These are phyloP conservation scores for Cercospora citrullina DNA, from an alignment of 2,329 filamentous ascomycete species.

Conservation along the genomic window DNA sequence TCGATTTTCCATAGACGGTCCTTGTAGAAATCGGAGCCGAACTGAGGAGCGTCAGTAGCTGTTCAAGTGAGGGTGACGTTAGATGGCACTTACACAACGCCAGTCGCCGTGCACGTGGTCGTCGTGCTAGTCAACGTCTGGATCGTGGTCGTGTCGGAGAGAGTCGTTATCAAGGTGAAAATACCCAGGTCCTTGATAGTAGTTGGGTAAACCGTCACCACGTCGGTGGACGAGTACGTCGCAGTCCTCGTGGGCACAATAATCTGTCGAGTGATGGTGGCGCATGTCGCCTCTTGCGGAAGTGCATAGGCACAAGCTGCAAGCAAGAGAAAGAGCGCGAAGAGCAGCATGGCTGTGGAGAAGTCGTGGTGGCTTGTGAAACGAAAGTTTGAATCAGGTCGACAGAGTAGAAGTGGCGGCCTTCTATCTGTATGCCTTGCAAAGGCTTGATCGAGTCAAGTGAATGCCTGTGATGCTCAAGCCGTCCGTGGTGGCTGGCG, in stretches of 20 bases:
- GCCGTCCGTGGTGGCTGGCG: slow-evolving; percentile 7
- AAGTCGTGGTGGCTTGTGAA: slow-evolving; percentile 14
- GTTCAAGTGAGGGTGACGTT: neutral
- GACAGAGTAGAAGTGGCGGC: slow-evolving; percentile 3
- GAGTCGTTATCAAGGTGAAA: slow-evolving; percentile 31
- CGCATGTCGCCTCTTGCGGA: slow-evolving; percentile 32
- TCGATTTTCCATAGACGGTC: slow-evolving; percentile 28
- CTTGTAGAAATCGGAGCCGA: slow-evolving; percentile 22
- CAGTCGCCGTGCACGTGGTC: slow-evolving; percentile 28
- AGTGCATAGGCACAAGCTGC: slow-evolving; percentile 30
- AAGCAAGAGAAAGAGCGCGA: slow-evolving; percentile 28
- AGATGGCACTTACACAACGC: slow-evolving; percentile 27
- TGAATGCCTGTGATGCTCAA: neutral
- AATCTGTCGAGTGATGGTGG: slow-evolving; percentile 32
- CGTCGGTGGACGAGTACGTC: slow-evolving; percentile 33
- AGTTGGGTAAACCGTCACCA: slow-evolving; percentile 30
- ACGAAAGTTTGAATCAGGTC: slow-evolving; percentile 11
- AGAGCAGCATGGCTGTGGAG: slow-evolving; percentile 28
- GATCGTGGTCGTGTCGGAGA: slow-evolving; percentile 34
- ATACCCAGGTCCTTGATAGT: slow-evolving; percentile 34
- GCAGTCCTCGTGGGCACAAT: slow-evolving; percentile 36
- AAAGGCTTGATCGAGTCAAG: neutral
- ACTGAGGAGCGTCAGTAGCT: slow-evolving; percentile 13
- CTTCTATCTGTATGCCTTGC: slow-evolving; percentile 12
- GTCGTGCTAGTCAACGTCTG: slow-evolving; percentile 33